Percentiles rank a stretch among this genome's conserved stretches.
Conservation (phyloP, 2,329 filamentous ascomycete species). For the Tolypocladium endophyticum region DNA sequence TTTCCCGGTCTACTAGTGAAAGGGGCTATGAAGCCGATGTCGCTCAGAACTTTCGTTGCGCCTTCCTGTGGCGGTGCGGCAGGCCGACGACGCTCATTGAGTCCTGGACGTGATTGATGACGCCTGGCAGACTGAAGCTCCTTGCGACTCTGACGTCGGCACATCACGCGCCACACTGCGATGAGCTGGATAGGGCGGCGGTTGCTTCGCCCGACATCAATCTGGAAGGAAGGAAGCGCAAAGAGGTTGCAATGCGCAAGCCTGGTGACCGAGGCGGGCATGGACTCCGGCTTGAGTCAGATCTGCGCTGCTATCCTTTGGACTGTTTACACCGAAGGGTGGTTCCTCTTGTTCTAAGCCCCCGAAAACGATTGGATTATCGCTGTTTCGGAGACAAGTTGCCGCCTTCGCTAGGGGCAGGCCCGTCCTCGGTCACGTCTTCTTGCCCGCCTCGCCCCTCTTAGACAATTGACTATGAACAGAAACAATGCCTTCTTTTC, state of each 20-base stretch:
- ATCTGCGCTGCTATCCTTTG: not conserved
- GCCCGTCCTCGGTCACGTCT: not conserved
- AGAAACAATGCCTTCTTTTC: not conserved
- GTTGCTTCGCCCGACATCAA: not conserved
- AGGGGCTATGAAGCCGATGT: not conserved
- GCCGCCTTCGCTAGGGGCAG: not conserved
- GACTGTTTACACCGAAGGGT: not conserved
- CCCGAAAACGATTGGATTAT: not conserved
- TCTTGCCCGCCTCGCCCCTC: not conserved
- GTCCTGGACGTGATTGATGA: too few relatives aligned
- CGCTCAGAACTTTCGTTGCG: not conserved
- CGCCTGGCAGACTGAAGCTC: not conserved
- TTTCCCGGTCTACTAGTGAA: not conserved
- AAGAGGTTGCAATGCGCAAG: not conserved
- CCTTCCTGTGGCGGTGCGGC: not conserved
- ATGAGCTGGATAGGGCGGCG: not conserved
- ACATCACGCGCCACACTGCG: not conserved
- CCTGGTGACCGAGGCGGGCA: not conserved
- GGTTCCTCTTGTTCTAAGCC: not conserved
- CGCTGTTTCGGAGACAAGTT: not conserved
- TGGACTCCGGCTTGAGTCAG: not conserved
- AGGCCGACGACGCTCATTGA: not conserved
- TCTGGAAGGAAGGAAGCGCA: not conserved
- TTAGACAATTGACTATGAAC: not conserved
- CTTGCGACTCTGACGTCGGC: not conserved